These are phyloP conservation scores for Aschersonia sp. DNA, from an alignment of 2,329 filamentous ascomycete species.

Conservation along the genomic window DNA sequence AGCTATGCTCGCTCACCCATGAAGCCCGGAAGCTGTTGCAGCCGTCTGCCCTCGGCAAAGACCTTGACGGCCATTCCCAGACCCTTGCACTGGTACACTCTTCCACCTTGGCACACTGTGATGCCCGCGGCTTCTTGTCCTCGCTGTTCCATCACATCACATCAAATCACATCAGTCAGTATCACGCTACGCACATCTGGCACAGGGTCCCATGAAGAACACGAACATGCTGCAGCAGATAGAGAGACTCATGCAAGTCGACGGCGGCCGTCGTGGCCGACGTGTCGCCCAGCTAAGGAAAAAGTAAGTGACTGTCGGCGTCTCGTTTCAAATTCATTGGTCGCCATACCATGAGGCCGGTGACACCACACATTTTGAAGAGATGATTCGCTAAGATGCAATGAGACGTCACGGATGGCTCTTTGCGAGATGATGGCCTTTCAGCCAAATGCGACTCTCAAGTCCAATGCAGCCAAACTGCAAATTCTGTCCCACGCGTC, in stretches of 20 bases:
- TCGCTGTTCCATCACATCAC: conserved; percentile 18
- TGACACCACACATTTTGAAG: not conserved
- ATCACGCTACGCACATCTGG: too few relatives aligned
- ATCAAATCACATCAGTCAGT: not conserved
- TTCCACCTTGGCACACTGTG: conserved; percentile 60
- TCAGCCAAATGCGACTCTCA: not conserved
- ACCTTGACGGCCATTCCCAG: conserved; percentile 27
- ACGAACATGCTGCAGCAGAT: conserved; percentile 44
- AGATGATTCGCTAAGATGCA: not conserved
- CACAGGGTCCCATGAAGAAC: not conserved
- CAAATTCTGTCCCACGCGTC: not conserved
- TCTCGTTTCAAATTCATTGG: too few relatives aligned
- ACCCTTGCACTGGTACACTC: conserved; percentile 81
- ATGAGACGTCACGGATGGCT: not conserved
- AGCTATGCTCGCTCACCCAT: conserved; percentile 35
- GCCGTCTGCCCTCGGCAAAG: conserved; percentile 63
- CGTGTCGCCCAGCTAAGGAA: conserved; percentile 15
- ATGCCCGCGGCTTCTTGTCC: conserved; percentile 86
- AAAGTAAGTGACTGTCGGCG: not conserved
- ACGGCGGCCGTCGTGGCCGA: conserved; percentile 32
- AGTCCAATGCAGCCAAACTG: not conserved
- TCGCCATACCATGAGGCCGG: not conserved
- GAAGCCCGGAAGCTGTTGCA: conserved; percentile 48
- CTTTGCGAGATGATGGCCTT: not conserved
- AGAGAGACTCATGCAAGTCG: conserved; percentile 58